These are phyloP conservation scores for Lizonia empirigonia DNA, from an alignment of 2,329 filamentous ascomycete species.

Conservation along the genomic window DNA sequence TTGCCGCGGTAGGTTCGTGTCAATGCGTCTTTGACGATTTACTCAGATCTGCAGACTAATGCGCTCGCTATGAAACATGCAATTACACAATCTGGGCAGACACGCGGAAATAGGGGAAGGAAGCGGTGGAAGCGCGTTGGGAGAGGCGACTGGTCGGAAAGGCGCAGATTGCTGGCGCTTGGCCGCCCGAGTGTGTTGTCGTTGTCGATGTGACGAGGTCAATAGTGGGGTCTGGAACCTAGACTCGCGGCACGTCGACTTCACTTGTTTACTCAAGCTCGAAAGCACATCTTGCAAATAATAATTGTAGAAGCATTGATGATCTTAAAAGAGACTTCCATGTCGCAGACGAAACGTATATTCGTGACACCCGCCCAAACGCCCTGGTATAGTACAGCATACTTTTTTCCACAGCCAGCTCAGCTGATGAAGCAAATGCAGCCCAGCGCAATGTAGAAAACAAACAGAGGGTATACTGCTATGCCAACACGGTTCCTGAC, in stretches of 20 bases:
- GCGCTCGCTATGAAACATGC: conserved; percentile 25
- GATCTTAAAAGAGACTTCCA: conserved; percentile 1
- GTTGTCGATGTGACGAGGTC: conserved; percentile 24
- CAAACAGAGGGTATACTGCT: conserved; percentile 91
- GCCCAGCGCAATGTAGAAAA: conserved; percentile 92
- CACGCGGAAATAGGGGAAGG: conserved; percentile 22
- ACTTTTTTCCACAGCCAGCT: conserved; percentile 8
- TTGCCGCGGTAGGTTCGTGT: conserved; percentile 26
- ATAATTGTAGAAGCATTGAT: neutral
- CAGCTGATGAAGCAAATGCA: conserved; percentile 97
- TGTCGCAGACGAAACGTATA: conserved; percentile 9
- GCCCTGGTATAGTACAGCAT: conserved; percentile 13
- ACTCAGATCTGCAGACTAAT: conserved; percentile 29
- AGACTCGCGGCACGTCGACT: conserved; percentile 3
- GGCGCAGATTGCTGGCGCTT: conserved; percentile 34
- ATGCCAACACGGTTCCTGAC: conserved; percentile 93
- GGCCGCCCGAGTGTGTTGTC: conserved; percentile 20
- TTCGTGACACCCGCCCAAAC: conserved; percentile 12
- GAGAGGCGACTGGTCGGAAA: conserved; percentile 29
- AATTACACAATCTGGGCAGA: conserved; percentile 23
- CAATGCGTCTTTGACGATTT: conserved; percentile 39
- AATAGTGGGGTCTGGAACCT: conserved; percentile 38
- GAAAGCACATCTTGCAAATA: too few species aligned
- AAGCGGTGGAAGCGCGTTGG: conserved; percentile 23
- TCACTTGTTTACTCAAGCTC: conserved; percentile 4